Evolutionary conservation across 192 early-diverging fungal species (phyloP), one percentile per base, ranked within the genome.

Genomic region (Haplosporangium gracile): DNA sequence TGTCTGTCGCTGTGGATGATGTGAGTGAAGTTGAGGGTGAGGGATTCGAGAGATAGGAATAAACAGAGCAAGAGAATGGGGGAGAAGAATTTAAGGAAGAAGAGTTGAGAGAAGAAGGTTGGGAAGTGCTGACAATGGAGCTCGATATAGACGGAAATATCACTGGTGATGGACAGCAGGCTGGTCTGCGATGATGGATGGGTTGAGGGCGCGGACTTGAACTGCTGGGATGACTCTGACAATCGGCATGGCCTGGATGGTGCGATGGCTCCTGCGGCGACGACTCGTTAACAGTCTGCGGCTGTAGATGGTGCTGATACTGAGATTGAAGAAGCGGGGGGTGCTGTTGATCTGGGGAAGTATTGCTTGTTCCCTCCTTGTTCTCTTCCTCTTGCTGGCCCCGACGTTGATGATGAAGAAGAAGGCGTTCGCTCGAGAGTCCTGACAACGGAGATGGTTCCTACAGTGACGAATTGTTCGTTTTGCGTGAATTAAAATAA

Each of bases 271-370:
- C 60, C 60, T 65, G 60, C 60, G 29, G 60, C 13, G 29, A 11
- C 60, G n/a, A 24, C 60, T 65, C 60, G 9, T 65, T 15, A 5
- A 29, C n/a, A 60, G n/a, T 26, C 29, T 65, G 60, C 2, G 26
- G 60, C n/a, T 32, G 60, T n/a, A 32, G 6, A 60, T 60, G 55
- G 24, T 60, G 55, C 60, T 29, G 60, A 34, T 32, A 8, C 60
- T 65, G 60, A 65, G 60, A 65, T 65, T 65, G 60, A 65, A 65
- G 60, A 24, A 22, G 49, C 49, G 49, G 20, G 20, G 60, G 29
- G 29, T 65, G 60, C 60, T 65, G 60, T 65, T 65, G 60, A 34
- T 65, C 60, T 32, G 29, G 60, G 29, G 60, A 65, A 34, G 60
- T 2, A 29, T 32, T 65, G 60, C 4, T 65, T 65, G 60, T 13